Conservation (phyloP, 1,139 yeast species). For the Geotrichum fermentans region DNA sequence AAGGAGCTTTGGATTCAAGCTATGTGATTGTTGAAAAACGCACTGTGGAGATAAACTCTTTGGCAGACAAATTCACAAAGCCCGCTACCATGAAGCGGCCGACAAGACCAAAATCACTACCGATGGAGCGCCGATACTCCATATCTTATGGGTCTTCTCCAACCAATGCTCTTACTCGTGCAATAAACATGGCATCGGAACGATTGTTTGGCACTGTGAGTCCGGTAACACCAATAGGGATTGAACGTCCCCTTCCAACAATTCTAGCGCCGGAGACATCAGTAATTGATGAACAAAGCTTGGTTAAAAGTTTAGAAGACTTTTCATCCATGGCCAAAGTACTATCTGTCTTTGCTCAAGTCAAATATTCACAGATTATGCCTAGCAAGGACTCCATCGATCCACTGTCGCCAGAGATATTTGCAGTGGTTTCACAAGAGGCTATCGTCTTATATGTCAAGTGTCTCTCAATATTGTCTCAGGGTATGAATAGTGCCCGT, state of each 20-base stretch:
- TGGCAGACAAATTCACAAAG: conserved; percentile 80
- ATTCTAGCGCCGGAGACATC: too few relatives aligned
- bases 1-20: conserved; percentile 44
- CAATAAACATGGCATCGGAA: conserved; percentile 81
- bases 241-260: too few relatives aligned
- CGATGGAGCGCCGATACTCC: conserved; percentile 27
- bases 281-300: background rate
- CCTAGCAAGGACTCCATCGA: conserved; percentile 43
- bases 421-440: conserved; percentile 67
- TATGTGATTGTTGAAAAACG: conserved; percentile 93
- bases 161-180: conserved; percentile 81
- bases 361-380: conserved; percentile 76
- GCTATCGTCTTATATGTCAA: conserved; percentile 82
- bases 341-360: conserved; percentile 82
- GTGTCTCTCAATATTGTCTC: conserved; percentile 72
- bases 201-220: conserved; percentile 60
- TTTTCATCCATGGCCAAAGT: conserved; percentile 89
- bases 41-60: conserved; percentile 89
- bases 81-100: too few relatives aligned
- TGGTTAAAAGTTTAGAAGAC: conserved; percentile 54
- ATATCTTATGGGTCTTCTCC: conserved; percentile 59
- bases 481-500: conserved; percentile 79
- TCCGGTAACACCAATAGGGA: too few relatives aligned
- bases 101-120: background rate
- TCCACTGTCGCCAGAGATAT: conserved; percentile 41